Evolutionary conservation across 495 filamentous ascomycete species (phyloP), one percentile per base, ranked within the genome.

Genomic region (Glarea lozoyensis): DNA sequence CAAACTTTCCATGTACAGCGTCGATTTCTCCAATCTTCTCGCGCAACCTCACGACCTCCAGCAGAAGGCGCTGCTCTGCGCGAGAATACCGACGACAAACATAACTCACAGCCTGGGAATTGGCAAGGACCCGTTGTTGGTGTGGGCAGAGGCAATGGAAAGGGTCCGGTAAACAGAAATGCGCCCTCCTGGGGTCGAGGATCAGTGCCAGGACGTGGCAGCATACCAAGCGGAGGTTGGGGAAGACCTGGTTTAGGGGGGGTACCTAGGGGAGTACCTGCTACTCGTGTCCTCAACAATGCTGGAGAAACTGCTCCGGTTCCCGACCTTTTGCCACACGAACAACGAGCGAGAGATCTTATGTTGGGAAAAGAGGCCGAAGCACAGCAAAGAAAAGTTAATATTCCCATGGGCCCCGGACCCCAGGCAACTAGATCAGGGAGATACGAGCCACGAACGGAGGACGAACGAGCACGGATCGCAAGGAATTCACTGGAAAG

Each of bases 11-110:
- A 51, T 41, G 37, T 49, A 18, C 50, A 53, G 33, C 46, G 54
- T 10, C 43, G 50, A 32, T 54, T 51, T 21, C 27, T 57, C 19
- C 50, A 54, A 37, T 53, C 54, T 3, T 46, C 47, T 19, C 47
- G 38, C 10, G 40, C 50, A 21, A 27, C 33, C 5, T 32, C 32
- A 9, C 42, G 48, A 33, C 44, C 47, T 20, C 44, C 50, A 30
- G 44, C 35, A 15, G 45, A 46, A 40, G 50, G 17, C 20, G 40
- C 40, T 27, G 25, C 41, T 27, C 4, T 42, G 6, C 21, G 39
- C 17, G 40, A 50, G 24, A 36, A 49, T n/a, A n/a, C n/a, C 2
- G 29, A 43, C 10, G 42, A 42, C 19, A 29, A 32, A 15, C 18
- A 37, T 21, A 11, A 32, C 13, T 19, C 42, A 2, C 33, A 18